Percentiles rank a stretch among this genome's conserved stretches.
These are phyloP conservation scores for Podila clonocystis DNA, from an alignment of 192 early-diverging fungal species.

Conservation along the genomic window DNA sequence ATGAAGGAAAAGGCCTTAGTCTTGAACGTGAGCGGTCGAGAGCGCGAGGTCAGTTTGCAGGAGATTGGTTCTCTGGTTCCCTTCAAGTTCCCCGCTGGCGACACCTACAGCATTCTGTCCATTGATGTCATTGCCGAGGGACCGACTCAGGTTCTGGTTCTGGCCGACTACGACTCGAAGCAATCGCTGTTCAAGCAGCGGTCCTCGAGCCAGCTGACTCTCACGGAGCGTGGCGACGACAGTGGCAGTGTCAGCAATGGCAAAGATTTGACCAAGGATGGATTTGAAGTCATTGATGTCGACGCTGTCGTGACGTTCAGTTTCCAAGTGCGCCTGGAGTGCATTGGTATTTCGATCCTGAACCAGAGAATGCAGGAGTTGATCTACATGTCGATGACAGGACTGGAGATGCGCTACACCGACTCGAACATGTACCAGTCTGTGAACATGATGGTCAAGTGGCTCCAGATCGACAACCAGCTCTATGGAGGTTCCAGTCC, in stretches of 20 bases:
- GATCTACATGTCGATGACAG: conserved; percentile 82
- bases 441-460: conserved; percentile 80
- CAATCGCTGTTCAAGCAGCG: conserved; percentile 69
- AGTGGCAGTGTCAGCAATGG: not conserved
- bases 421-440: conserved; percentile 89
- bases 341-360: conserved; percentile 93
- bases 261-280: conserved; percentile 46
- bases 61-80: conserved; percentile 92
- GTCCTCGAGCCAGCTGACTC: conserved; percentile 26
- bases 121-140: conserved; percentile 82
- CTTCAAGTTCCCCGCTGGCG: conserved; percentile 78
- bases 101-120: conserved; percentile 60
- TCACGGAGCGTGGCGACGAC: conserved; percentile 29
- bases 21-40: conserved; percentile 76
- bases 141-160: conserved; percentile 70
- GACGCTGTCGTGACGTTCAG: conserved; percentile 61
- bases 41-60: conserved; percentile 84
- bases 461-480: conserved; percentile 98
- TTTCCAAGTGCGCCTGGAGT: conserved; percentile 80
- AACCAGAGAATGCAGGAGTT: conserved; percentile 85
- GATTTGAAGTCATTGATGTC: conserved; percentile 64
- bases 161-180: conserved; percentile 73
- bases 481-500: conserved; percentile 86
- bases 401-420: conserved; percentile 78
- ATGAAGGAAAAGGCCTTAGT: conserved; percentile 77